These are phyloP conservation scores for Colletotrichum nymphaeae DNA, from an alignment of 2,329 filamentous ascomycete genomes.

Conservation along the genomic window DNA sequence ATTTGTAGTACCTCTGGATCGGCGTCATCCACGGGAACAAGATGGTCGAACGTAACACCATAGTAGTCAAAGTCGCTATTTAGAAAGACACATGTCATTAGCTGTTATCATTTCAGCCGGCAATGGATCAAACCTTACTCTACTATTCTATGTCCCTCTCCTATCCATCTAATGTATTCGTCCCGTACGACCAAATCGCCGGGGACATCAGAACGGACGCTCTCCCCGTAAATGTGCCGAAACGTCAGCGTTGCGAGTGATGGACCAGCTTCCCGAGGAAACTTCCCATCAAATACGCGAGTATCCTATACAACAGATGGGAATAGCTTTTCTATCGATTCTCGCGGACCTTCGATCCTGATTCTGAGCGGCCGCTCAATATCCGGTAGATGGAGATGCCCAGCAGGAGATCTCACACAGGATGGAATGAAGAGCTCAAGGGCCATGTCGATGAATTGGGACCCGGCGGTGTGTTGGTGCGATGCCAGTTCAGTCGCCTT, in stretches of 20 bases:
- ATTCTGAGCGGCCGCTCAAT: slow-evolving; percentile 36
- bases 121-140: neutral
- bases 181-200: slow-evolving; percentile 37
- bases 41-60: slow-evolving; percentile 54
- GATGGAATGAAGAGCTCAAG: slow-evolving; percentile 37
- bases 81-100: neutral
- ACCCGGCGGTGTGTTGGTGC: too few species aligned
- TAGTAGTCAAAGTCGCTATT: slow-evolving; percentile 48
- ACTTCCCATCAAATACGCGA: neutral
- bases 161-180: slow-evolving; percentile 35
- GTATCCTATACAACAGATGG: slow-evolving; percentile 32
- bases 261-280: slow-evolving; percentile 35
- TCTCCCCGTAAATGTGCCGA: slow-evolving; percentile 29
- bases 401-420: slow-evolving; percentile 34
- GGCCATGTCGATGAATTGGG: too few species aligned
- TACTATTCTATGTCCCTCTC: neutral
- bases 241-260: slow-evolving; percentile 35
- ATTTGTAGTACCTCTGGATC: slow-evolving; percentile 55
- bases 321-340: slow-evolving; percentile 36
- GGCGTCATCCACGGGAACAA: slow-evolving; percentile 47
- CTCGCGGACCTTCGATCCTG: slow-evolving; percentile 38
- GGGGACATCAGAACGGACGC: neutral
- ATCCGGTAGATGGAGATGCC: slow-evolving; percentile 33
- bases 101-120: too few species aligned
- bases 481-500: too few species aligned